Conservation (phyloP, 352 stramenopile species). For the Phytophthora sansomeana region DNA sequence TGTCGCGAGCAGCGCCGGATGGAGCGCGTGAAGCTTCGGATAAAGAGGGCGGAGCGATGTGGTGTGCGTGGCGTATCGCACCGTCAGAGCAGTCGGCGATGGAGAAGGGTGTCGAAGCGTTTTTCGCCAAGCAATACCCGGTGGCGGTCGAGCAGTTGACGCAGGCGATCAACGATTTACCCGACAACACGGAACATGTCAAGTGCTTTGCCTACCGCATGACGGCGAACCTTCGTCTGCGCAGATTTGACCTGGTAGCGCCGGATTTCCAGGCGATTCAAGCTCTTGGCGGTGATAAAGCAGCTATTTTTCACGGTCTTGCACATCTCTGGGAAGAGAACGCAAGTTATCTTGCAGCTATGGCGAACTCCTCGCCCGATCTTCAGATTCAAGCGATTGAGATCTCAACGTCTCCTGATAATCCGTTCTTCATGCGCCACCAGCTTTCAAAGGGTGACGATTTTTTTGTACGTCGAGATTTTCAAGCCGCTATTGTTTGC, state of each 20-base stretch:
- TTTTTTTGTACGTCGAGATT: slow-evolving; percentile 70
- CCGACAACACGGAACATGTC: slow-evolving; percentile 74
- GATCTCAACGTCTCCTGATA: slow-evolving; percentile 39
- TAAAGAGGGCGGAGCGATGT: slow-evolving; percentile 54
- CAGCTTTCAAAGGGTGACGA: slow-evolving; percentile 65
- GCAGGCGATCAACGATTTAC: slow-evolving; percentile 47
- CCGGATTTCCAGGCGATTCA: slow-evolving; percentile 65
- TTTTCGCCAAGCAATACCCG: slow-evolving; percentile 70
- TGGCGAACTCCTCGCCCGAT: slow-evolving; percentile 39
- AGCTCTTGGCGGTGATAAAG: slow-evolving; percentile 69
- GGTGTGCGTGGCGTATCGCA: slow-evolving; percentile 60
- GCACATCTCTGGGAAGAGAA: slow-evolving; percentile 77
- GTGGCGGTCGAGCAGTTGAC: slow-evolving; percentile 62
- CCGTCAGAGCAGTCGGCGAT: slow-evolving; percentile 52
- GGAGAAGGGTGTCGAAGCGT: slow-evolving; percentile 74
- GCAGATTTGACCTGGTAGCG: slow-evolving; percentile 57
- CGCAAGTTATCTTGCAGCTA: slow-evolving; percentile 54
- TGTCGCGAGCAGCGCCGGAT: slow-evolving; percentile 60
- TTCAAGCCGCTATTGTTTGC: slow-evolving; percentile 52
- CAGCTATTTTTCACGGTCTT: slow-evolving; percentile 77
- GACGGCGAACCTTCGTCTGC: slow-evolving; percentile 70
- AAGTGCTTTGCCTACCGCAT: slow-evolving; percentile 83
- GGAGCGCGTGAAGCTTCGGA: slow-evolving; percentile 36
- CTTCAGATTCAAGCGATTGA: slow-evolving; percentile 46
- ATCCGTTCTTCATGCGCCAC: slow-evolving; percentile 65